Conservation (phyloP, 2,329 filamentous ascomycete species). For the Kalmusia sp. region DNA sequence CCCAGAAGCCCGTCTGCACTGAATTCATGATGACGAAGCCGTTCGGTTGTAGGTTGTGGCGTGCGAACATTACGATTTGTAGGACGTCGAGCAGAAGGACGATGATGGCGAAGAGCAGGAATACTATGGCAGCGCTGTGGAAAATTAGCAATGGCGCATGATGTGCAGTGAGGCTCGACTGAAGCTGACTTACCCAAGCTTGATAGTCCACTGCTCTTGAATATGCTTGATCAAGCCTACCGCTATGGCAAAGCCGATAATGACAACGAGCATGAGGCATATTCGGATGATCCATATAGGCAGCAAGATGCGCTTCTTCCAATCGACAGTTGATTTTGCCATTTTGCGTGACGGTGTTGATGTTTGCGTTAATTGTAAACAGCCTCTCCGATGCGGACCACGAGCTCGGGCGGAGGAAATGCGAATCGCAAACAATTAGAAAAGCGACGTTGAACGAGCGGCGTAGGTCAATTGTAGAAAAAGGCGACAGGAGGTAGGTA, state of each 20-base stretch:
- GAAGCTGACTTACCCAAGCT: constrained; percentile 26
- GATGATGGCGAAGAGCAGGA: constrained; percentile 40
- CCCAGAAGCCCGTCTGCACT: constrained; percentile 46
- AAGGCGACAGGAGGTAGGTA: no score
- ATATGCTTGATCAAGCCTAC: constrained; percentile 26
- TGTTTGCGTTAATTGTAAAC: not conserved
- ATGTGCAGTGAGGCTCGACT: no score
- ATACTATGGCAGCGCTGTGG: constrained; percentile 36
- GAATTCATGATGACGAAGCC: constrained; percentile 46
- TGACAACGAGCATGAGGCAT: constrained; percentile 40
- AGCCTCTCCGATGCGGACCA: not conserved
- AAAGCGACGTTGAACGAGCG: not conserved
- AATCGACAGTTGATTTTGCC: constrained; percentile 30
- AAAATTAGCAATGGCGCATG: constrained; percentile 19
- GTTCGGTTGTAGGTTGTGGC: constrained; percentile 37
- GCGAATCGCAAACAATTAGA: not conserved
- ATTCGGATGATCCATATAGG: constrained; percentile 47
- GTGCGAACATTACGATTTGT: constrained; percentile 43
- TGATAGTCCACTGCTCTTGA: constrained; percentile 20
- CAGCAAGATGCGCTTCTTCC: constrained; percentile 48
- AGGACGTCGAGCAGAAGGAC: constrained; percentile 45
- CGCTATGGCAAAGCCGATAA: constrained; percentile 34
- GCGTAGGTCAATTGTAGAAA: no score
- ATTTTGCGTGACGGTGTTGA: constrained; percentile 18
- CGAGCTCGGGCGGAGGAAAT: no score